Percentiles rank a stretch among this genome's conserved stretches.
Evolutionary conservation across 1,139 yeast species (phyloP).

Genomic region (Debaryomyces robertsiae): DNA sequence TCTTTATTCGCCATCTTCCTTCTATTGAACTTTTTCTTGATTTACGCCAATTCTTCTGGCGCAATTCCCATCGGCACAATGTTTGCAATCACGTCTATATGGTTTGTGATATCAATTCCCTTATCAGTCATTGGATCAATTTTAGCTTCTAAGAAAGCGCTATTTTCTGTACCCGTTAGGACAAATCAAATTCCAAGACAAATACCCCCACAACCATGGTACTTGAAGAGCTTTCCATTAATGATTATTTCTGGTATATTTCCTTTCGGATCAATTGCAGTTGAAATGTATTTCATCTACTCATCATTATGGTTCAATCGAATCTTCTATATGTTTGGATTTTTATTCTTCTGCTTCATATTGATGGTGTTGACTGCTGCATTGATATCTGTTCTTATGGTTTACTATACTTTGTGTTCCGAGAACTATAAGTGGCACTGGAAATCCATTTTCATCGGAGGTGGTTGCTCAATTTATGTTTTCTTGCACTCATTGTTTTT

Average conservation of each 20-base stretch:
- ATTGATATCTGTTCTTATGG: slow-evolving; percentile 76
- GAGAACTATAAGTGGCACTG: slow-evolving; percentile 98
- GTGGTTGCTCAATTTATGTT: slow-evolving; percentile 84
- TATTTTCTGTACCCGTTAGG: slow-evolving; percentile 71
- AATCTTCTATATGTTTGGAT: slow-evolving; percentile 96
- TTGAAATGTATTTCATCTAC: slow-evolving; percentile 87
- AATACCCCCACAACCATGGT: slow-evolving; percentile 90
- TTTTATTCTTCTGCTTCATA: slow-evolving; percentile 82
- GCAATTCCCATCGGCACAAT: slow-evolving; percentile 94
- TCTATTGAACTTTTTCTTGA: slow-evolving; percentile 77
- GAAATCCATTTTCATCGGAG: slow-evolving; percentile 87
- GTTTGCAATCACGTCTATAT: slow-evolving; percentile 74
- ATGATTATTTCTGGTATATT: slow-evolving; percentile 82
- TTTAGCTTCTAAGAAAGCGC: slow-evolving; percentile 66
- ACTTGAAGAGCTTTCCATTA: slow-evolving; percentile 66
- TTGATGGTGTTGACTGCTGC: slow-evolving; percentile 83
- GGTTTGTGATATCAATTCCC: slow-evolving; percentile 89
- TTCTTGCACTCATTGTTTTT: slow-evolving; percentile 81
- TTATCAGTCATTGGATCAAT: slow-evolving; percentile 80
- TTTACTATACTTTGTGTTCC: slow-evolving; percentile 82
- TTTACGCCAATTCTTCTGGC: slow-evolving; percentile 82
- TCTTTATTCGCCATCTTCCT: slow-evolving; percentile 62
- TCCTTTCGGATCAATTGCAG: slow-evolving; percentile 94
- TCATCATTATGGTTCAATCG: slow-evolving; percentile 93
- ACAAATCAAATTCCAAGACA: slow-evolving; percentile 96